phyloP scores from a whole-genome alignment of 1,139 yeast species.

The Debaryomyces fabryi region DNA sequence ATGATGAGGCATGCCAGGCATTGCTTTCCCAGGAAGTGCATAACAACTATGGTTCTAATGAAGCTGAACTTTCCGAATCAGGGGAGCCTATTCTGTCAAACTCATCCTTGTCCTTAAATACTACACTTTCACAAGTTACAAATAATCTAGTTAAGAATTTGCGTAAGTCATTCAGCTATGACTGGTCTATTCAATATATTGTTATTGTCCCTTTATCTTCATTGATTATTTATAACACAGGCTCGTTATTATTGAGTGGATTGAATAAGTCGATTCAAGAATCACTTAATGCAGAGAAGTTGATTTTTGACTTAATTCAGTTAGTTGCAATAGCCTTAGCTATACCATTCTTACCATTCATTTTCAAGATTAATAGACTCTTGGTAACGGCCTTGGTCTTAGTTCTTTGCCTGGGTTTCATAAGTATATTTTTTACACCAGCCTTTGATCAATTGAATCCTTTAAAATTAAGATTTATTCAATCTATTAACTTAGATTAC shows the following conservation, averaged over 20 bases:
- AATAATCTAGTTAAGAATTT: not conserved
- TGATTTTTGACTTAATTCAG: constrained; percentile 50
- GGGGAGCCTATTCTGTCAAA: constrained; percentile 12
- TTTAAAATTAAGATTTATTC: constrained; percentile 68
- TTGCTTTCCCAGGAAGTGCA: constrained; percentile 25
- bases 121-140: not conserved
- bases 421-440: constrained; percentile 36
- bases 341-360: constrained; percentile 68
- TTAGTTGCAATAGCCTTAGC: constrained; percentile 44
- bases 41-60: constrained; percentile 29
- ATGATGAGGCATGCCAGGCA: constrained; percentile 32
- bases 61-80: constrained; percentile 12
- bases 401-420: constrained; percentile 35
- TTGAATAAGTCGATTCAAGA: constrained; percentile 73
- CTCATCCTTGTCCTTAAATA: constrained; percentile 10
- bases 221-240: constrained; percentile 51
- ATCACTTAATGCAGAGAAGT: constrained; percentile 46
- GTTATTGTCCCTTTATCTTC: constrained; percentile 67
- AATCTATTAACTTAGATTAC: constrained; percentile 50
- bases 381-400: constrained; percentile 45
- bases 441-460: constrained; percentile 67
- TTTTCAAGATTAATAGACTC: constrained; percentile 64
- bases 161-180: constrained; percentile 57
- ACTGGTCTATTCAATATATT: constrained; percentile 78
- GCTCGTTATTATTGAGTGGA: constrained; percentile 61